Conservation (phyloP, 2,329 filamentous ascomycete genomes). For the Paecilomyces niveus region DNA sequence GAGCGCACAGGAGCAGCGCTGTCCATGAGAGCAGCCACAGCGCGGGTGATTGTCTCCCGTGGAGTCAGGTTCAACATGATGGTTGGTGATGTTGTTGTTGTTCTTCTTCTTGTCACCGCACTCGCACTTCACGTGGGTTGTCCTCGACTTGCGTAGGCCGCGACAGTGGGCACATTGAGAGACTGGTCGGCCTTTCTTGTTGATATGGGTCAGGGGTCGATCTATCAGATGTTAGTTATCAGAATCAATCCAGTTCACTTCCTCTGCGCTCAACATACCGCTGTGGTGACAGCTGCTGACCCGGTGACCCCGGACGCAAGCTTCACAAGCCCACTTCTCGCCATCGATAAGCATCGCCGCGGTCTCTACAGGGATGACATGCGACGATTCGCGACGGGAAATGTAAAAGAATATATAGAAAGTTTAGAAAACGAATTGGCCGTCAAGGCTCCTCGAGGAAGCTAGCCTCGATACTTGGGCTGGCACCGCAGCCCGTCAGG, state of each 20-base stretch:
- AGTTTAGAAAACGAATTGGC: slow-evolving; percentile 4
- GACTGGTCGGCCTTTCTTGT: slow-evolving; percentile 94
- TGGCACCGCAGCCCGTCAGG: not conserved
- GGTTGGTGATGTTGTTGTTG: slow-evolving; percentile 47
- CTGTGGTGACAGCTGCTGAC: slow-evolving; percentile 97
- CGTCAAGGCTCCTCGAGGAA: slow-evolving; percentile 4
- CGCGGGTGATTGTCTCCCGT: slow-evolving; percentile 29
- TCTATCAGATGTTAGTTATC: slow-evolving; percentile 47
- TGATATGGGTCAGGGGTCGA: slow-evolving; percentile 86
- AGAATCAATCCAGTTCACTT: not conserved
- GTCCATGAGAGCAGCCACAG: slow-evolving; percentile 50
- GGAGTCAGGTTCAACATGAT: slow-evolving; percentile 29
- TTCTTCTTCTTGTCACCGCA: slow-evolving; percentile 86
- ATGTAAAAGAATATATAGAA: slow-evolving; percentile 1
- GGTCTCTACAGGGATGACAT: slow-evolving; percentile 31
- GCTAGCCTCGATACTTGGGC: not conserved
- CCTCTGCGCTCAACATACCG: slow-evolving; percentile 55
- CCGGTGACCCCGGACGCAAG: slow-evolving; percentile 95
- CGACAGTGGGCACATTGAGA: slow-evolving; percentile 98
- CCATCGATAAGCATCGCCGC: slow-evolving; percentile 74
- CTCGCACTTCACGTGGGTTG: slow-evolving; percentile 92
- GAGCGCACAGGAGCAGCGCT: slow-evolving; percentile 54
- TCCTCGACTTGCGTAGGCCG: slow-evolving; percentile 88
- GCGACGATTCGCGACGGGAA: slow-evolving; percentile 29
- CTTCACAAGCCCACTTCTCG: slow-evolving; percentile 96